phyloP scores from a whole-genome alignment of 2,329 filamentous ascomycete species.

The Botrytis hyacinthi region DNA sequence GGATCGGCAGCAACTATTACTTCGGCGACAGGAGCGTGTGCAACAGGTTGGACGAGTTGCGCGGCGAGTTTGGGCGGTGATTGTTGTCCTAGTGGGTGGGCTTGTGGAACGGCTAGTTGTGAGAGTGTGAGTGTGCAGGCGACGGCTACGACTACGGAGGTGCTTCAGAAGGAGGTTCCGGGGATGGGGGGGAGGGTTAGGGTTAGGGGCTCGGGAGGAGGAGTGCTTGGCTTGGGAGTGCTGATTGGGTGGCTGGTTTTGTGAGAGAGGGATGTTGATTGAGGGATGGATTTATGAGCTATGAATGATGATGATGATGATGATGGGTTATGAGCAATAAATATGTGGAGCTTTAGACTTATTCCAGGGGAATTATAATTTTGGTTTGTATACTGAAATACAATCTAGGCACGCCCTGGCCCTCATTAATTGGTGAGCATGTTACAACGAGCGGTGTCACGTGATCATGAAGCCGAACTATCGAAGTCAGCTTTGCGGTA shows the following conservation, averaged over 20 bases:
- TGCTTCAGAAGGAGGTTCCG: conserved; percentile 33
- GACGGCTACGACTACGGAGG: conserved; percentile 51
- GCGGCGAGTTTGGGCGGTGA: conserved; percentile 65
- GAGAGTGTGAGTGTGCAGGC: conserved; percentile 56
- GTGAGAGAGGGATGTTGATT: not conserved
- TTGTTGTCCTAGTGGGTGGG: conserved; percentile 79
- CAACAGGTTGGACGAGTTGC: conserved; percentile 76
- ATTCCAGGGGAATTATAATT: too few relatives aligned
- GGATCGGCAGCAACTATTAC: conserved; percentile 45
- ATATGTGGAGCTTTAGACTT: not conserved
- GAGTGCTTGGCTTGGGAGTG: not conserved
- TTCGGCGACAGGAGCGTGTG: conserved; percentile 54
- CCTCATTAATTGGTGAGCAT: too few relatives aligned
- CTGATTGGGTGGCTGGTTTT: conserved; percentile 1
- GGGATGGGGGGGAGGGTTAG: conserved; percentile 13
- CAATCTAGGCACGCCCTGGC: not conserved
- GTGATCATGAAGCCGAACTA: too few relatives aligned
- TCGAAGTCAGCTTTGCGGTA: too few relatives aligned
- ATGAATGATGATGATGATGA: not conserved
- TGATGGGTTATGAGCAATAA: not conserved
- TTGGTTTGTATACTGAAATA: not conserved
- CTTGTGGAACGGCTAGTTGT: conserved; percentile 71
- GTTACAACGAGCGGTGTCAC: too few relatives aligned
- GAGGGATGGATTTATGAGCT: not conserved
- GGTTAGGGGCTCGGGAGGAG: not conserved